Base-by-base conservation (phyloP, 2,329 filamentous ascomycete genomes). In the Claviceps sp. region DNA sequence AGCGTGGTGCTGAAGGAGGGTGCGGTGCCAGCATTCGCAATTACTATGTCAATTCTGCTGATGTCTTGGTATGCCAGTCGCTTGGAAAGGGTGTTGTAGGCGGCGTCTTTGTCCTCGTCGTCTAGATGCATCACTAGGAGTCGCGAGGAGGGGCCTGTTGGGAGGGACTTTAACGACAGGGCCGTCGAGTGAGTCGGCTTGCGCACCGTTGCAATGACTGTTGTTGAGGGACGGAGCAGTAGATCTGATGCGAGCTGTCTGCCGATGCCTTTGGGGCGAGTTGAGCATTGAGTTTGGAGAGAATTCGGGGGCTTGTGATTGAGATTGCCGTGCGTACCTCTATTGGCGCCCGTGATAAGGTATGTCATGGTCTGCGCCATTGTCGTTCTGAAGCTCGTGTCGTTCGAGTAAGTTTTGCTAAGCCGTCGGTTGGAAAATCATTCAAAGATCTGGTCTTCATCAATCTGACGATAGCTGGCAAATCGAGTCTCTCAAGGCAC, bases 21-120 rank as follows among this genome's bases (percentile, higher is more conserved):
- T 2, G 40, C n/a, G 8, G 40, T 34, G n/a, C 51, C 57, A 5
- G 76, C 75, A 58, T 80, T 80, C 50, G 76, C 72, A 51, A 81
- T 70, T 4, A 80, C 69, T 10, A 76, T 59, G 57, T 80, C 75
- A 4, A 80, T 60, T 37, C 65, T 58, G 6, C 59, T 55, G 52
- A 80, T 69, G 6, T 60, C 48, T 6, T 26, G 7, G 5, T 56
- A 47, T 13, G 16, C 37, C 3, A 55, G 37, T 16, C 46, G 50
- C 5, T 30, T 13, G 2, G 50, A 30, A 1, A 61, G 55, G 0
- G 73, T 60, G 2, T 60, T 55, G 16, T 60, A 45, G 2, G 68
- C 58, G 8, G 68, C 68, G 14, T 56, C 57, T 14, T 55, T 58
- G 1, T 69, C 58, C 51, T 70, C 68, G 1, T 59, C 55, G 7